These are phyloP conservation scores for Xylariomycetidae sp. DNA, from an alignment of 2,329 filamentous ascomycete genomes.

Conservation along the genomic window DNA sequence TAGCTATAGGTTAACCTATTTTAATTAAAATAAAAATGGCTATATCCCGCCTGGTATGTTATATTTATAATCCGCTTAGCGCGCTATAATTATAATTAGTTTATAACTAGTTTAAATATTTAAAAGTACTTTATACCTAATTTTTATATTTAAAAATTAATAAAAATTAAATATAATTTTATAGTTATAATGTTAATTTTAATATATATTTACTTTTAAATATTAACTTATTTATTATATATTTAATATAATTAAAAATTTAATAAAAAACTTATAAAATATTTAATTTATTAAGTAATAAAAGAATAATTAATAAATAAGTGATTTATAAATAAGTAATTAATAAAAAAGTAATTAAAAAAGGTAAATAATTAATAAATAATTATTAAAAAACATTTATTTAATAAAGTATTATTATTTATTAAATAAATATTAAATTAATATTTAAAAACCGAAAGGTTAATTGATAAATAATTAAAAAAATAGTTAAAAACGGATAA, in stretches of 20 bases:
- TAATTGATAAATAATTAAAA: neutral
- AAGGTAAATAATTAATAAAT: too few relatives aligned
- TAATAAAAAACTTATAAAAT: too few relatives aligned
- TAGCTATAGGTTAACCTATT: neutral
- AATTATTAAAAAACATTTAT: too few relatives aligned
- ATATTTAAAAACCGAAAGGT: neutral
- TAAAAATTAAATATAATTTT: neutral
- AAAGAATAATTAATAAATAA: too few relatives aligned
- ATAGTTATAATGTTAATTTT: neutral
- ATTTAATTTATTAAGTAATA: too few relatives aligned
- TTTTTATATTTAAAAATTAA: neutral
- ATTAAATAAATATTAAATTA: neutral
- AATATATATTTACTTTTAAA: too few relatives aligned
- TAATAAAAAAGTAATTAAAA: too few relatives aligned
- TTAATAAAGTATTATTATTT: too few relatives aligned
- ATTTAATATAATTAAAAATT: too few relatives aligned
- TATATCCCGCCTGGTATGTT: neutral
- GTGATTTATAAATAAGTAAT: too few relatives aligned
- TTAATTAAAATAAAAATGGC: neutral
- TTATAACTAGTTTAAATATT: neutral
- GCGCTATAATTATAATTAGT: neutral
- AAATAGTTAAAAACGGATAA: too few relatives aligned
- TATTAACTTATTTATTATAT: too few relatives aligned
- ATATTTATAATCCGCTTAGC: neutral
- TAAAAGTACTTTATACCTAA: neutral